Evolutionary conservation across 1,139 yeast genomes (phyloP), one percentile per base, ranked within the genome.

Genomic region (Dujonia santamariae): DNA sequence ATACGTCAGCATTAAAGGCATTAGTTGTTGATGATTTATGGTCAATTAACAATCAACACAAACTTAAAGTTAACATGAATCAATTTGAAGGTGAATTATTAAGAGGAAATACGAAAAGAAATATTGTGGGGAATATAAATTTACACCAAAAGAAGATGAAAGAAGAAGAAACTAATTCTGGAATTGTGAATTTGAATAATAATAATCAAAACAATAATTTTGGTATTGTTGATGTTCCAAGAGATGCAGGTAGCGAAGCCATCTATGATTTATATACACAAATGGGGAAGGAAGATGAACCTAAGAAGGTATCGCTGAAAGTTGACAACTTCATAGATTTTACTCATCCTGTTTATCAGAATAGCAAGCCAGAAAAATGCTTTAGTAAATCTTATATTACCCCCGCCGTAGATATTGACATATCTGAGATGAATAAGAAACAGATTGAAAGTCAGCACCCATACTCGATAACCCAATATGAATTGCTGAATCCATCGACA

Each of bases 11-110:
- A 11, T 41, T 64, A 3, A 40, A 50, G 5, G 43, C 73, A 2
- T 31, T 60, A 16, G 50, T 60, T 13, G 51, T 67, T 2, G 63
- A 63, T 41, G 57, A 69, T 2, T 41, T 65, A 4, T 68, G 74
- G 75, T 66, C 66, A 4, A 39, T 63, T 12, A 54, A 61, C 30
- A 62, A 58, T 40, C 64, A 55, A 36, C 19, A 37, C 4, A 39
- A 47, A 3, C 35, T 35, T 14, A 48, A 54, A 0, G 40, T 48
- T 0, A 45, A 50, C 11, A 68, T 68, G 73, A 53, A 56, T 19
- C 43, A 46, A 6, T 47, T 68, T 6, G 72, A 68, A 39, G 51
- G 52, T 25, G 47, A 51, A 22, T 34, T 66, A 3, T 44, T 62
- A 20, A 40, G 56, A 20, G 68, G 67, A 2, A 47, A 47, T 28